Conservation (phyloP, 2,329 filamentous ascomycete genomes). For the Aspergillus floridensis region DNA sequence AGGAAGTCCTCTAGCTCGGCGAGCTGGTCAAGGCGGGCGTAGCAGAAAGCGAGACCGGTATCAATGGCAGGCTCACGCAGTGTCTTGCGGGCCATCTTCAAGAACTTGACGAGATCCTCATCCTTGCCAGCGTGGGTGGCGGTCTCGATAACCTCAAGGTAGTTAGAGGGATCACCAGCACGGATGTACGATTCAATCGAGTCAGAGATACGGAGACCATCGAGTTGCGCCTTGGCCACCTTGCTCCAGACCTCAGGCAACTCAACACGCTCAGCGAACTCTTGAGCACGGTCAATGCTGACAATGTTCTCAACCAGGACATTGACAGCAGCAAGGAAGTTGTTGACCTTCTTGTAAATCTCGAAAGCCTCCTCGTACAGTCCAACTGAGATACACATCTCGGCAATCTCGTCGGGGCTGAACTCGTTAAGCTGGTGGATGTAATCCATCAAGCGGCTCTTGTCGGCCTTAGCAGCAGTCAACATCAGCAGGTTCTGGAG, state of each 20-base stretch:
- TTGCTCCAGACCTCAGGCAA: slow-evolving; percentile 96
- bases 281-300: slow-evolving; percentile 94
- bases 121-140: slow-evolving; percentile 95
- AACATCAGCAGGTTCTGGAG: slow-evolving; percentile 95
- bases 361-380: slow-evolving; percentile 96
- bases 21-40: slow-evolving; percentile 86
- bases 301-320: slow-evolving; percentile 96
- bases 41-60: slow-evolving; percentile 90
- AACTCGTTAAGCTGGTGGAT: slow-evolving; percentile 88
- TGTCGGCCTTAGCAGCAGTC: slow-evolving; percentile 95
- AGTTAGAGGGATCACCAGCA: slow-evolving; percentile 88
- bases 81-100: slow-evolving; percentile 97
- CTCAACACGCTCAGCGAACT: slow-evolving; percentile 92
- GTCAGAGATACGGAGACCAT: slow-evolving; percentile 88
- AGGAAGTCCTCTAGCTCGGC: slow-evolving; percentile 95
- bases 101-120: slow-evolving; percentile 92
- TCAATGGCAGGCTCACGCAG: slow-evolving; percentile 90
- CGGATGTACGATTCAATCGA: slow-evolving; percentile 97
- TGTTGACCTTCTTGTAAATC: slow-evolving; percentile 96
- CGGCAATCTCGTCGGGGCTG: slow-evolving; percentile 86
- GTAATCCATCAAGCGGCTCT: slow-evolving; percentile 91
- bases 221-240: slow-evolving; percentile 95
- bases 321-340: slow-evolving; percentile 80
- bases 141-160: slow-evolving; percentile 92
- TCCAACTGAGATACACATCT: slow-evolving; percentile 90